Conservation (phyloP, 1,284 basidiomycete species). For the Entoloma clypeatum region DNA sequence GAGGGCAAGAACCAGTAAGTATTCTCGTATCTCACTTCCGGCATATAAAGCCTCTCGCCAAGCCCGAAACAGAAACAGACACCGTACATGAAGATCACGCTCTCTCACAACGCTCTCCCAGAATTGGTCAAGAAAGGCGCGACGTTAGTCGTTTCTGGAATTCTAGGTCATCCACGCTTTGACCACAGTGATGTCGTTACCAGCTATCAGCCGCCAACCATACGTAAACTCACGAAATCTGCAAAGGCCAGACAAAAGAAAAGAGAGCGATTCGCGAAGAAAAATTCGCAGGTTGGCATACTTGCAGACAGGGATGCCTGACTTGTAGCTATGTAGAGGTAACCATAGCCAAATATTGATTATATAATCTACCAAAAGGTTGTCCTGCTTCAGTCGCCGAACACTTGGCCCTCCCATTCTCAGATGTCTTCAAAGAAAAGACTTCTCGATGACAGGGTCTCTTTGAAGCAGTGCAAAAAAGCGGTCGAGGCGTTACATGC, state of each 20-base stretch:
- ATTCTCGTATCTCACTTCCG: not conserved
- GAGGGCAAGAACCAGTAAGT: slow-evolving; percentile 60
- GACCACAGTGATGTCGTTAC: not conserved
- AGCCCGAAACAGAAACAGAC: slow-evolving; percentile 63
- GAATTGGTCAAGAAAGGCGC: slow-evolving; percentile 37
- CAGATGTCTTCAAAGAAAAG: too few relatives aligned
- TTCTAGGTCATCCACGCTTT: not conserved
- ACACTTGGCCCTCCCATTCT: too few relatives aligned
- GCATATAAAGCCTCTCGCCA: not conserved
- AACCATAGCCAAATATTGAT: too few relatives aligned
- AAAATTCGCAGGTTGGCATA: too few relatives aligned
- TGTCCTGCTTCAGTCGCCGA: too few relatives aligned
- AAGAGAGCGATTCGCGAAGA: slow-evolving; percentile 34
- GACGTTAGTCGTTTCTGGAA: slow-evolving; percentile 46
- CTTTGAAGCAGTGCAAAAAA: slow-evolving; percentile 66
- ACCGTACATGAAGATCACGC: slow-evolving; percentile 73
- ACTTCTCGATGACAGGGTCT: slow-evolving; percentile 69
- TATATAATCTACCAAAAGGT: too few relatives aligned
- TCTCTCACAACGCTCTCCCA: slow-evolving; percentile 50
- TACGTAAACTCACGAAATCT: slow-evolving; percentile 53
- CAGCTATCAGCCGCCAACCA: slow-evolving; percentile 55
- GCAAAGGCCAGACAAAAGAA: slow-evolving; percentile 56
- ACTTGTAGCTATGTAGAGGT: too few relatives aligned
- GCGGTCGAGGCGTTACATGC: slow-evolving; percentile 76
- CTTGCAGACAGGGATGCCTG: too few relatives aligned